Evolutionary conservation across 78 protist genomes (phyloP).

Genomic region (Tieghemostelium lacteum): DNA sequence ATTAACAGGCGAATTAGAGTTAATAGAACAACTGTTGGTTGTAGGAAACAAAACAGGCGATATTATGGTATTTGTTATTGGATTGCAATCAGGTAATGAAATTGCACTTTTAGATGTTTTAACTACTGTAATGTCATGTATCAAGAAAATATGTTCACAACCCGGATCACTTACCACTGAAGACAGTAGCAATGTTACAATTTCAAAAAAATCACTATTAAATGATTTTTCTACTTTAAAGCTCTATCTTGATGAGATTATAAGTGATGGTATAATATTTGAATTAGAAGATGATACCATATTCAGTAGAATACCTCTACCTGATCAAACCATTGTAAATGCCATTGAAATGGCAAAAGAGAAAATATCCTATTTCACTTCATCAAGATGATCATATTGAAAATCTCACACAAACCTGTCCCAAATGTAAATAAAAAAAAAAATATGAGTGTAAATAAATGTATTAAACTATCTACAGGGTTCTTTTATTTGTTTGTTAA

Average conservation of each 20-base stretch:
- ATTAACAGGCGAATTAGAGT: constrained; percentile 44
- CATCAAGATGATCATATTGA: no score
- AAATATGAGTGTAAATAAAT: background rate
- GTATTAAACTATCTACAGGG: no score
- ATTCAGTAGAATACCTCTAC: constrained; percentile 15
- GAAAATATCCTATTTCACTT: constrained; percentile 11
- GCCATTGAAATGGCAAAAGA: constrained; percentile 57
- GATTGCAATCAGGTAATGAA: constrained; percentile 27
- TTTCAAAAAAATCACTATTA: constrained; percentile 34
- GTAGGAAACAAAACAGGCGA: constrained; percentile 59
- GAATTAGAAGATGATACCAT: constrained; percentile 64
- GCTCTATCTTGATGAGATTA: constrained; percentile 29
- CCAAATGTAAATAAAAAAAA: background rate
- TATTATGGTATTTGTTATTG: constrained; percentile 26
- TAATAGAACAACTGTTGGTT: constrained; percentile 24
- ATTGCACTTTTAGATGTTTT: constrained; percentile 38
- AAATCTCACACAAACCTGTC: no score
- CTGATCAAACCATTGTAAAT: constrained; percentile 18
- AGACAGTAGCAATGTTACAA: background rate
- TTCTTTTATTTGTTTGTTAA: background rate
- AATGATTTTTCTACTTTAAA: background rate
- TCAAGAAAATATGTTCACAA: constrained; percentile 28
- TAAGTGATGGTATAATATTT: constrained; percentile 58
- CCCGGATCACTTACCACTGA: constrained; percentile 16
- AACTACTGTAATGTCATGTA: constrained; percentile 1